Base-by-base conservation (phyloP, 441 rosid species). In the Biscutella auriculata region DNA sequence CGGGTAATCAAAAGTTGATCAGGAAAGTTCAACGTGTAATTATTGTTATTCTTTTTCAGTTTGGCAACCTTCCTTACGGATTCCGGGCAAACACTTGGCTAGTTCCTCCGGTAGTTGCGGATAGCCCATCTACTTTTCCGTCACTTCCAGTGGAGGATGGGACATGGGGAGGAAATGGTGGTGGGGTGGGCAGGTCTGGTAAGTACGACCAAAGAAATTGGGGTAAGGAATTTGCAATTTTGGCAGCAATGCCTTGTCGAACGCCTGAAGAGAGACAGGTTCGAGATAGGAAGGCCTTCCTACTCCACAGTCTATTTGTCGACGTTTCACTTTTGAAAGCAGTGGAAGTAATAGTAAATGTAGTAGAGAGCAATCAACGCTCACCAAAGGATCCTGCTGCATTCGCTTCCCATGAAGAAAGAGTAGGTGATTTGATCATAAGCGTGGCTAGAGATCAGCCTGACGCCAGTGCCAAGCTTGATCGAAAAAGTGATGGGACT, bases 11-110 rank as follows among this genome's bases (percentile, higher is more conserved):
- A 30, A 40, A 13, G 8, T 48, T 42, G 48, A 49, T 45, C 33
- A 27, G 53, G 40, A 63, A 32, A 37, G 19, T 57, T 51, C 30
- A 17, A 33, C 35, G 4, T 6, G 8, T 47, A 62, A 12, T 56
- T 4, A 37, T 23, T 15, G 23, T 39, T 54, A 10, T 34, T 54
- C 8, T 39, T 26, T 71, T 67, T 70, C 78, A 85, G 94, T 85
- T 85, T 77, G 94, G 89, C 63, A 85, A 85, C 71, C 82, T 85
- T 73, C 94, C 94, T 12, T 82, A 79, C 27, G 87, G 94, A 49
- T 82, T 79, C 70, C 81, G 94, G 44, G 85, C 87, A 53, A 85
- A 82, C 73, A 79, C 94, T 16, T 85, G 94, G 94, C 84, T 85
- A 27, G 87, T 81, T 40, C 89, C 94, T 51, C 94, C 94, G 15